These are phyloP conservation scores for Edaphochlamys debaryana DNA, from an alignment of 139 green algal species.

Conservation along the genomic window DNA sequence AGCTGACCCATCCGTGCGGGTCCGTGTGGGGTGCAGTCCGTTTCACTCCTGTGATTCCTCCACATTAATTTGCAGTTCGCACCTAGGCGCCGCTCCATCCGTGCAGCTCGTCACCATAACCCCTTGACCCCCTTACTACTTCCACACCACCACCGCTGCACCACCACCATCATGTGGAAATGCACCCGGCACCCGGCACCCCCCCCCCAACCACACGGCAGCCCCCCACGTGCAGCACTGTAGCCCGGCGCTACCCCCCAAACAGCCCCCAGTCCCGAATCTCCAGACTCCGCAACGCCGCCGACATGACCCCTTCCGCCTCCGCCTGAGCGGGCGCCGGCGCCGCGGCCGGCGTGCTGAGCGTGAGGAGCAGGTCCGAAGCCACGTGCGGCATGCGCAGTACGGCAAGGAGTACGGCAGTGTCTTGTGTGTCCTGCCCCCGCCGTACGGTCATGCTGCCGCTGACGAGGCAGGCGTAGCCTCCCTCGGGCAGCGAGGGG, in stretches of 20 bases:
- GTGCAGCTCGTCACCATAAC: too few relatives aligned
- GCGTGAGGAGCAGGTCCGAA: slow-evolving; percentile 39
- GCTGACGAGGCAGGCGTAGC: slow-evolving; percentile 9
- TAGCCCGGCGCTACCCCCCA: background rate
- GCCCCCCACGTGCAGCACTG: too few relatives aligned
- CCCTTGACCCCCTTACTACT: too few relatives aligned
- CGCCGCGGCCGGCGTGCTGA: slow-evolving; percentile 19
- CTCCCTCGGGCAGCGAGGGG: background rate
- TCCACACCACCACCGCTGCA: too few relatives aligned
- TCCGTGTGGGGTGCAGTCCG: too few relatives aligned
- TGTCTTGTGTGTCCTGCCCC: background rate
- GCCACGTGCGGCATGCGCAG: slow-evolving; percentile 63
- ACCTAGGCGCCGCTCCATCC: too few relatives aligned
- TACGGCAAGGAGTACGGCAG: slow-evolving; percentile 47
- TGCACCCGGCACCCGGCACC: too few relatives aligned
- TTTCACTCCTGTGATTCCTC: too few relatives aligned
- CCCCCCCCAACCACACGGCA: too few relatives aligned
- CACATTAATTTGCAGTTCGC: too few relatives aligned
- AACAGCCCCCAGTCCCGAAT: slow-evolving; percentile 43
- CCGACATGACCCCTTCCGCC: background rate
- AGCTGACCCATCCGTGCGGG: too few relatives aligned
- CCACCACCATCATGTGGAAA: too few relatives aligned
- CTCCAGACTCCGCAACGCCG: background rate
- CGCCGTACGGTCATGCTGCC: slow-evolving; percentile 2
- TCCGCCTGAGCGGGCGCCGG: background rate